These are phyloP conservation scores for Teratosphaeria destructans DNA, from an alignment of 2,329 filamentous ascomycete species.

Conservation along the genomic window DNA sequence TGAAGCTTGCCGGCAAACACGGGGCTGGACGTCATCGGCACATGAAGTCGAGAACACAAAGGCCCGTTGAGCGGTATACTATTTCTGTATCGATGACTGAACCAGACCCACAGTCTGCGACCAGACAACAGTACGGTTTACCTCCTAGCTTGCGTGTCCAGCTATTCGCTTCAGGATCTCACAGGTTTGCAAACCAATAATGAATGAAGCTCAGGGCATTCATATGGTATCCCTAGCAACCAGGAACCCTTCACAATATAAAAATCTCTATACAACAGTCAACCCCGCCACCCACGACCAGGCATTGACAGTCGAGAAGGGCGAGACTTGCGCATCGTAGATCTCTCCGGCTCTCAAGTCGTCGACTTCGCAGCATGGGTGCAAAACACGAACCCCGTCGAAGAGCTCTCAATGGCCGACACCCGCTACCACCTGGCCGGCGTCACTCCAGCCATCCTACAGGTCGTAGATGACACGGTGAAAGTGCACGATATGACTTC, in stretches of 20 bases:
- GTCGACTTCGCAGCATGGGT: constrained; percentile 33
- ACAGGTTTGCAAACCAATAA: neutral
- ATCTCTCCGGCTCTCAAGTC: constrained; percentile 31
- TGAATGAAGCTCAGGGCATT: neutral
- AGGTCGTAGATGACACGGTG: constrained; percentile 28
- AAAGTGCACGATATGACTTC: constrained; percentile 33
- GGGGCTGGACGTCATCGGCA: neutral
- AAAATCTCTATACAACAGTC: constrained; percentile 13
- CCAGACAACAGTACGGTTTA: neutral
- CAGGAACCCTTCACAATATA: neutral
- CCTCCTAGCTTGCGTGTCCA: neutral
- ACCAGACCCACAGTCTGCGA: neutral
- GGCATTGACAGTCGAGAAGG: constrained; percentile 26
- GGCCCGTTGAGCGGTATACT: neutral
- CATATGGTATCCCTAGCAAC: neutral
- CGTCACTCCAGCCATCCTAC: constrained; percentile 25
- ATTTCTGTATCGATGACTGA: neutral
- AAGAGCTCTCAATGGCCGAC: constrained; percentile 31
- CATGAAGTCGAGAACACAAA: neutral
- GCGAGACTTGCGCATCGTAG: constrained; percentile 29
- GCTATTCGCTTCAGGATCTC: neutral
- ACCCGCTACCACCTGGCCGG: constrained; percentile 29
- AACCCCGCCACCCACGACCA: constrained; percentile 21
- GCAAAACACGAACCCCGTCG: constrained; percentile 16
- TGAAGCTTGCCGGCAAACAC: neutral